Base-by-base conservation (phyloP, 345 rosid genomes). In the Crucihimalaya himalaica region DNA sequence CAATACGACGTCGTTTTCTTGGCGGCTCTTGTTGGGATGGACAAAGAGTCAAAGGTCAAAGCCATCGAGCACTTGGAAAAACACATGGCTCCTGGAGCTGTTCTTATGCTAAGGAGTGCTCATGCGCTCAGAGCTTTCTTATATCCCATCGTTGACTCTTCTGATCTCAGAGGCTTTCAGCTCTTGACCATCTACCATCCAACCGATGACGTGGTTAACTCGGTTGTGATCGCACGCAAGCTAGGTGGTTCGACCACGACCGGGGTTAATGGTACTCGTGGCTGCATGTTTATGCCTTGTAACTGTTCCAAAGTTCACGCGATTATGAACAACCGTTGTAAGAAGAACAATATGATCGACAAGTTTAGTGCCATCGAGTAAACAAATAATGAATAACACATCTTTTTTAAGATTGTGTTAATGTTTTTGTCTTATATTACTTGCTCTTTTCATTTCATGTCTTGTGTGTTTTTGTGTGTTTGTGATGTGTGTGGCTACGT, bases 1-100 rank as follows among this genome's bases (percentile, higher is more conserved):
- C 87, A 89, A 27, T 89, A 84, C 58, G 97, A 89, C 8, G 96
- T 92, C 0, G 88, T 95, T 25, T 95, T 89, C 84, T 81, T 95
- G 76, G 99, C 99, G 1, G 97, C 97, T 37, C 84, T 95, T 5
- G 99, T 95, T 34, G 99, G 99, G 16, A 86, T 92, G 96, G 88
- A 83, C 64, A 88, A 83, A 86, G 93, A 86, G 58, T 86, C 78
- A 59, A 95, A 95, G 81, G 66, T 81, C 11, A 76, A 69, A 69
- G 86, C 89, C 48, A 73, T 90, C 16, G 89, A 83, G 9, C 97
- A 95, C 81, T 69, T 95, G 84, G 85, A 80, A 14, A 91, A 84
- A 83, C 70, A 85, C 71, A 95, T 95, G 99, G 84, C 85, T 68
- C 88, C 84, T 6, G 96, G 86, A 14, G 84, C 92, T 8, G 15